phyloP scores from a whole-genome alignment of 495 filamentous ascomycete genomes.

The Tuber indicum region DNA sequence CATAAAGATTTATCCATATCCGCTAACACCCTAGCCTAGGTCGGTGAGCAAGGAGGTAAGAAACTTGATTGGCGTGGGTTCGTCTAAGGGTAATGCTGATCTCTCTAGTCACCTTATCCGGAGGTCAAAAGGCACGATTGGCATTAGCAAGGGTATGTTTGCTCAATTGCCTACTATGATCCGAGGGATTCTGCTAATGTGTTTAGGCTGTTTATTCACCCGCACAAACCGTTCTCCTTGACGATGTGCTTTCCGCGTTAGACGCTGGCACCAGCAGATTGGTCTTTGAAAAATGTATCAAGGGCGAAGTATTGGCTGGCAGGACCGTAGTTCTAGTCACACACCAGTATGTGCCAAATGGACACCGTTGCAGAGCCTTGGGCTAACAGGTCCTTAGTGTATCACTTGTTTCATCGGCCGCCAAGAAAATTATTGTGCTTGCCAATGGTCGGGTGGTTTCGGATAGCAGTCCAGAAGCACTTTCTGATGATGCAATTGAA shows the following conservation, averaged over 20 bases:
- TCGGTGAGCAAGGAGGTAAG: constrained; percentile 44
- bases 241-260: constrained; percentile 63
- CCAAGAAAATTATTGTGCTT: constrained; percentile 50
- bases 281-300: constrained; percentile 50
- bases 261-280: constrained; percentile 50
- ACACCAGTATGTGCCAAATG: constrained; percentile 46
- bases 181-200: neutral
- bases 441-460: constrained; percentile 52
- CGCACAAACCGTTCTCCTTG: constrained; percentile 58
- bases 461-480: constrained; percentile 43
- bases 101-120: constrained; percentile 58
- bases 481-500: constrained; percentile 31
- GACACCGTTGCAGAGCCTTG: constrained; percentile 31
- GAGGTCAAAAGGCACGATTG: constrained; percentile 64
- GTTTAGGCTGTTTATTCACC: constrained; percentile 55
- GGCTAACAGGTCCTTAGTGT: constrained; percentile 12
- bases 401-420: constrained; percentile 25
- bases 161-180: neutral
- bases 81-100: constrained; percentile 46
- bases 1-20: constrained; percentile 60
- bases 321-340: constrained; percentile 52
- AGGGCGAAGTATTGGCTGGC: constrained; percentile 46
- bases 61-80: constrained; percentile 45
- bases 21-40: constrained; percentile 55
- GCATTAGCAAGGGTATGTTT: constrained; percentile 54